Evolutionary conservation across 1,284 basidiomycete species (phyloP), one percentile per base, ranked within the genome.

Genomic region (Uromyces viciae-fabae): DNA sequence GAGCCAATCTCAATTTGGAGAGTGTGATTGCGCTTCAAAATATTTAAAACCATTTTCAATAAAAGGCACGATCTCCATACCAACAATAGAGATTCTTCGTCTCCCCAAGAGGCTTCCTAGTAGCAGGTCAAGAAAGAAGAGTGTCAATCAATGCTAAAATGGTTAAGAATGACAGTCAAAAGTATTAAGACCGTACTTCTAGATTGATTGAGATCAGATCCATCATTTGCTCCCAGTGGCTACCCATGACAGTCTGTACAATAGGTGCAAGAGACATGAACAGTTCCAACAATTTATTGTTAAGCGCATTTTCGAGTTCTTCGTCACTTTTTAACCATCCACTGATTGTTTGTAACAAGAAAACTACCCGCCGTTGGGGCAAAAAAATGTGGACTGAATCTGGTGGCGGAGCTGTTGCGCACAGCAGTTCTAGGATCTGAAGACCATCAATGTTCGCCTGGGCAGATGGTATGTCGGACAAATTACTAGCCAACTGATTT

Each of bases 171-270:
- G 3, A 54, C 49, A 60, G 7, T 49, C 25, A 11, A 25, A 82
- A 83, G 36, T 31, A 52, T 14, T 58, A 75, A 36, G 31, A 72
- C 85, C 88, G 82, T 82, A 94, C 93, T 88, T 96, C 94, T 0
- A 98, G 88, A 83, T 94, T 94, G 76, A 90, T 92, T 85, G 97
- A 94, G 28, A 97, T 86, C 7, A 98, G 86, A 85, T 98, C 95
- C 85, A 94, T 95, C 22, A 97, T 91, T 66, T 95, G 90, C 74
- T 94, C 93, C 93, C 96, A 96, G 85, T 98, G 97, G 0, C 89
- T 88, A 0, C 97, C 97, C 4, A 90, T 88, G 0, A 98, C 88
- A 83, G 91, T 92, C 85, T 98, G 95, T 75, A 99, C 87, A 69
- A 98, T 92, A 0, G 96, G 94, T 0, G 91, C 91, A 0, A 99